These are phyloP conservation scores for Chlorencoelia australis DNA, from an alignment of 2,329 filamentous ascomycete species.

Conservation along the genomic window DNA sequence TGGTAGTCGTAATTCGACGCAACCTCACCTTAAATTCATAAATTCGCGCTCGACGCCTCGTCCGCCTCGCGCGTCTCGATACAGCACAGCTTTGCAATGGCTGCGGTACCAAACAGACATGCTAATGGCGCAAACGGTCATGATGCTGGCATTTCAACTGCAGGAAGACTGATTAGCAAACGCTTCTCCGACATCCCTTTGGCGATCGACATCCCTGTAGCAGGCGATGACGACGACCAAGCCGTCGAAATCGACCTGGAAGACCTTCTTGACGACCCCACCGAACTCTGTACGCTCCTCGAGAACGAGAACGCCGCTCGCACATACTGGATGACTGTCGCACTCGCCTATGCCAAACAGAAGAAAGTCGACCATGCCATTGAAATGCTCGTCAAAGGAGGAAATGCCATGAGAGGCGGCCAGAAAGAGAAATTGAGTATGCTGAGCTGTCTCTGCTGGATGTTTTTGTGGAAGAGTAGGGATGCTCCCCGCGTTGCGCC, in stretches of 20 bases:
- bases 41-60: no score
- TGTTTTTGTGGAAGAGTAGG: slow-evolving; percentile 60
- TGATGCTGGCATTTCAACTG: slow-evolving; percentile 11
- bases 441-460: slow-evolving; percentile 58
- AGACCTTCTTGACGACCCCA: slow-evolving; percentile 85
- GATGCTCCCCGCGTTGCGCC: slow-evolving; percentile 55
- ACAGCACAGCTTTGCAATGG: slow-evolving; percentile 13
- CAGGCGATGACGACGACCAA: slow-evolving; percentile 53
- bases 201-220: slow-evolving; percentile 56
- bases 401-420: slow-evolving; percentile 47
- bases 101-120: slow-evolving; percentile 18
- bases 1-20: no score
- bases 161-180: slow-evolving; percentile 22
- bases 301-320: slow-evolving; percentile 90
- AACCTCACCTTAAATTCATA: no score
- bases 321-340: slow-evolving; percentile 96
- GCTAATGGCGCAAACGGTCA: slow-evolving; percentile 21
- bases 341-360: slow-evolving; percentile 92
- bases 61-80: slow-evolving; percentile 3
- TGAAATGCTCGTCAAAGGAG: slow-evolving; percentile 58
- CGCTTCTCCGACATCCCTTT: slow-evolving; percentile 56
- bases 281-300: slow-evolving; percentile 86
- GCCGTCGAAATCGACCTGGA: slow-evolving; percentile 88
- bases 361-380: slow-evolving; percentile 80
- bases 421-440: slow-evolving; percentile 58